Evolutionary conservation across 495 filamentous ascomycete genomes (phyloP), one percentile per base, ranked within the genome.

Genomic region (Neurospora terricola): DNA sequence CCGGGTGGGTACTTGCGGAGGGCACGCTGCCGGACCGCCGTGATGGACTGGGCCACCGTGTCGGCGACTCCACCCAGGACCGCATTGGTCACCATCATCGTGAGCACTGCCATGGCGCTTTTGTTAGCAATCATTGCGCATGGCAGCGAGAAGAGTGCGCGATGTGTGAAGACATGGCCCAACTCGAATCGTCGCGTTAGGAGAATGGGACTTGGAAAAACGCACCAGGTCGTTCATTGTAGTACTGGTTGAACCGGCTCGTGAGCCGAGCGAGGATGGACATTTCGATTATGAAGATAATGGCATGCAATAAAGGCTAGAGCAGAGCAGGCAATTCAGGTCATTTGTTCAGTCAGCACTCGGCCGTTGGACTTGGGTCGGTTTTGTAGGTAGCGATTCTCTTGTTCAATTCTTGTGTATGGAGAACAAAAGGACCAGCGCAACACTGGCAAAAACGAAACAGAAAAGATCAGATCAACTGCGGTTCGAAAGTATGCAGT

Each of bases 71-170:
- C 95, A 82, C 92, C 93, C 36, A 99, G 89, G 39, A 99, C 91
- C 72, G 96, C 91, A 82, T 99, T 99, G 76, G 93, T 95, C 74
- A 98, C 92, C 96, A 98, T 99, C 81, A 95, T 99, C 54, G 96
- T 99, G 74, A 99, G 86, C 43, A 99, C 93, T 92, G 82, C 11
- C 76, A 72, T 30, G 74, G 7, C 70, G 71, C 34, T 30, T 37
- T 69, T n/a, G 71, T 70, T 40, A 74, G 71, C 14, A 5, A 16
- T 34, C 0, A 30, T 12, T 16, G 38, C 18, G 39, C 38, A 45
- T 59, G 30, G 38, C 43, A 37, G 4, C 37, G 30, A n/a, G 0
- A n/a, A 12, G 39, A 45, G 10, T n/a, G 12, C 66, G 40, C 27
- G 37, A 18, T 4, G 66, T 72, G 34, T 16, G 12, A 62, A 62